A percentile compares a stretch with the other conserved stretches of the same genome.
Conservation (phyloP, 1,284 basidiomycete species). For the Peniophora sp. region DNA sequence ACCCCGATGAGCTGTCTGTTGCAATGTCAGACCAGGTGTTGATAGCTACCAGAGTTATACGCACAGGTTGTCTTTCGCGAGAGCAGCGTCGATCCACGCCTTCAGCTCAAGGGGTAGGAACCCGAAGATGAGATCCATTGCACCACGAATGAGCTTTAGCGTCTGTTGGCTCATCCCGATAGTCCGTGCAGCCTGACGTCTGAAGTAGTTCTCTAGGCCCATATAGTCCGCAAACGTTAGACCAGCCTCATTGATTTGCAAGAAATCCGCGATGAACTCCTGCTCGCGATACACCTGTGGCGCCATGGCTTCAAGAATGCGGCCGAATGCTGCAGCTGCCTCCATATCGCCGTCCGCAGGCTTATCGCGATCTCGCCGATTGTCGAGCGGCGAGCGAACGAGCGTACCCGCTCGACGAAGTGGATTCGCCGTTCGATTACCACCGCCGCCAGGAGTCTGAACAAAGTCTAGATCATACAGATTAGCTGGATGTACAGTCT, state of each 20-base stretch:
- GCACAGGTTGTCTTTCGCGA: slow-evolving; percentile 75
- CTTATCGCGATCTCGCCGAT: slow-evolving; percentile 56
- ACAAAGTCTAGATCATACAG: slow-evolving; percentile 36
- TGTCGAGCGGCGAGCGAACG: slow-evolving; percentile 62
- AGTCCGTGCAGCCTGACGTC: slow-evolving; percentile 78
- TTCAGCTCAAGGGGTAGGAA: slow-evolving; percentile 84
- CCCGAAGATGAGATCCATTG: slow-evolving; percentile 93
- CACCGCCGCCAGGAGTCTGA: slow-evolving; percentile 29
- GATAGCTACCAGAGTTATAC: slow-evolving; percentile 20
- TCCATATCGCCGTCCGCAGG: slow-evolving; percentile 47
- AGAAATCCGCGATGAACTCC: slow-evolving; percentile 85
- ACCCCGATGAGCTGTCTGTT: slow-evolving; percentile 82
- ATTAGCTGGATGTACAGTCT: neutral
- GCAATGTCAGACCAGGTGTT: slow-evolving; percentile 7
- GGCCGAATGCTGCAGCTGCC: slow-evolving; percentile 68
- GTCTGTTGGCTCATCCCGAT: slow-evolving; percentile 63
- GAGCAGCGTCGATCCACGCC: slow-evolving; percentile 74
- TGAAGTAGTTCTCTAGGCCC: slow-evolving; percentile 91
- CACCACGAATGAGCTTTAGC: slow-evolving; percentile 74
- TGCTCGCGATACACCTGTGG: slow-evolving; percentile 78
- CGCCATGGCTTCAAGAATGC: slow-evolving; percentile 72
- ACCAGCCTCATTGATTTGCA: slow-evolving; percentile 84
- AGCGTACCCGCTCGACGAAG: slow-evolving; percentile 74
- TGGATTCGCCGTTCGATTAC: slow-evolving; percentile 40
- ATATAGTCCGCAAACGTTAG: slow-evolving; percentile 96